Conservation (phyloP, 805 yeast species). For the Starmerella powellii region DNA sequence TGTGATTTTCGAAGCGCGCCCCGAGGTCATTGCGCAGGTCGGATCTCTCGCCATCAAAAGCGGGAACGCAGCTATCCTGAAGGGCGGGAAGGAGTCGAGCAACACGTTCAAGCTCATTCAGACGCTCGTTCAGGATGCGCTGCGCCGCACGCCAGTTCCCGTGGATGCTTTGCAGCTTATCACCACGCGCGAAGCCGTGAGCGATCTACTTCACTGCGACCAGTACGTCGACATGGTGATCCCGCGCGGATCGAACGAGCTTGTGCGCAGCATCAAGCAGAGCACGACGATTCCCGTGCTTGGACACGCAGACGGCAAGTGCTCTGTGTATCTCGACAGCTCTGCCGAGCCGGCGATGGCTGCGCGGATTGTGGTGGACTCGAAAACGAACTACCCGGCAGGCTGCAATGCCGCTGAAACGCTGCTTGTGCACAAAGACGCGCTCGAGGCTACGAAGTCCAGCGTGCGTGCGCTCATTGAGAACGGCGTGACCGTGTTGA, state of each 20-base stretch:
- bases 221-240: conserved; percentile 85
- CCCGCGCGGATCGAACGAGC: conserved; percentile 93
- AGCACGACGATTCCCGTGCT: conserved; percentile 90
- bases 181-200: conserved; percentile 79
- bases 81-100: conserved; percentile 91
- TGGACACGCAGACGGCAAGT: conserved; percentile 98
- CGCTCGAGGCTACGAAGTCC: conserved; percentile 28
- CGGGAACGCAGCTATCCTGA: conserved; percentile 90
- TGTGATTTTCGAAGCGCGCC: conserved; percentile 90
- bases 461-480: conserved; percentile 36
- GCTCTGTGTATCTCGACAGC: conserved; percentile 73
- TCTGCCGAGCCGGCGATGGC: conserved; percentile 73
- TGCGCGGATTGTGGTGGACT: conserved; percentile 58
- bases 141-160: conserved; percentile 63
- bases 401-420: conserved; percentile 98
- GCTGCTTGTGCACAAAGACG: conserved; percentile 44
- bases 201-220: conserved; percentile 73
- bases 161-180: conserved; percentile 72
- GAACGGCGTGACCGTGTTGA: conserved; percentile 64
- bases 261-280: conserved; percentile 74
- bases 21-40: conserved; percentile 96
- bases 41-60: conserved; percentile 92
- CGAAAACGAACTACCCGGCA: conserved; percentile 94
- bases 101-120: conserved; percentile 79
- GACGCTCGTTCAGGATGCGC: conserved; percentile 47